These are phyloP conservation scores for Delitschia confertaspora DNA, from an alignment of 495 filamentous ascomycete genomes.

Conservation along the genomic window DNA sequence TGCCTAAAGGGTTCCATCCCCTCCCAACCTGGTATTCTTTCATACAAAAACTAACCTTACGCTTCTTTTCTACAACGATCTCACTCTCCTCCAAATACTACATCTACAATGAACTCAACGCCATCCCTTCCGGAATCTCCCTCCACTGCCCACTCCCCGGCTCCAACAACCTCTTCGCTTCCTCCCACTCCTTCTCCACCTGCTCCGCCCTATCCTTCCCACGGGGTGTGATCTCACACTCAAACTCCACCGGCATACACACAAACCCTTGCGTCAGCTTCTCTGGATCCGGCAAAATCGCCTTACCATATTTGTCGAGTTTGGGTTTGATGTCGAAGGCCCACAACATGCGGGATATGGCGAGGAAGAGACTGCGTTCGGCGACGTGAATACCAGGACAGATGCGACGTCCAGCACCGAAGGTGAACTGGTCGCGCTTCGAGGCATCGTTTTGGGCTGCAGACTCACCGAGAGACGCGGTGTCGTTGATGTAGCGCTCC, in stretches of 20 bases:
- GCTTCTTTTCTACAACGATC: too few relatives aligned
- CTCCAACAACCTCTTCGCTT: constrained; percentile 40
- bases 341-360: constrained; percentile 25
- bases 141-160: too few relatives aligned
- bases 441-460: constrained; percentile 13
- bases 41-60: too few relatives aligned
- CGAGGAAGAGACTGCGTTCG: constrained; percentile 26
- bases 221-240: neutral
- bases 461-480: constrained; percentile 11
- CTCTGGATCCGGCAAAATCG: constrained; percentile 1
- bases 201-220: constrained; percentile 32
- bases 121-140: too few relatives aligned
- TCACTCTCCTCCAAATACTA: too few relatives aligned
- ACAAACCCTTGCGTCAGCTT: constrained; percentile 1
- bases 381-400: constrained; percentile 32
- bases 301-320: constrained; percentile 2
- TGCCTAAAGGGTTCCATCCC: too few relatives aligned
- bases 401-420: constrained; percentile 31
- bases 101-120: too few relatives aligned
- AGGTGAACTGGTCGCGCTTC: constrained; percentile 30
- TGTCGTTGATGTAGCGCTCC: constrained; percentile 15
- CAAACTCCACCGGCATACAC: neutral
- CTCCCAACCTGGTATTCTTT: too few relatives aligned
- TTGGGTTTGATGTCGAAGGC: constrained; percentile 25
- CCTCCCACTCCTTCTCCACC: constrained; percentile 34